These are phyloP conservation scores for Metschnikowia lunata DNA, from an alignment of 805 yeast genomes.

Conservation along the genomic window DNA sequence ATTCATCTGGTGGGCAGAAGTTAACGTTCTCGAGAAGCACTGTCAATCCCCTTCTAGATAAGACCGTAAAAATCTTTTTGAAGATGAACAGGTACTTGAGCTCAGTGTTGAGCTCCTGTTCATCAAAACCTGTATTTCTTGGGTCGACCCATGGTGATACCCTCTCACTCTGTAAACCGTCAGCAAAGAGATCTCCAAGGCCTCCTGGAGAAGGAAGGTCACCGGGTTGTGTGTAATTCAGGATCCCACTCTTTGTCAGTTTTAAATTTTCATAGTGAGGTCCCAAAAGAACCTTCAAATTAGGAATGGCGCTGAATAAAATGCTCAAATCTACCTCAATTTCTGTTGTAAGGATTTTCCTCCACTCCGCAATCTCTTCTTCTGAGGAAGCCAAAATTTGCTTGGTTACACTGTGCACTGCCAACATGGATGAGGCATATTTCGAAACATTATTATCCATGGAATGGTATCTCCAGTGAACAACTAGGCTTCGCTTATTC, in stretches of 20 bases:
- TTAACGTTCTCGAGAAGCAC: slow-evolving; percentile 45
- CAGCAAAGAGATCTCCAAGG: slow-evolving; percentile 6
- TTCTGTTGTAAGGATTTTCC: slow-evolving; percentile 34
- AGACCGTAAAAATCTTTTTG: slow-evolving; percentile 38
- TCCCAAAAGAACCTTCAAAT: slow-evolving; percentile 41
- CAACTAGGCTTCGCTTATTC: slow-evolving; percentile 26
- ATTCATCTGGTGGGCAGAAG: slow-evolving; percentile 35
- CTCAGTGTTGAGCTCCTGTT: slow-evolving; percentile 29
- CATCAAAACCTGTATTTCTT: slow-evolving; percentile 12
- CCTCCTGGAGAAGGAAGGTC: not conserved
- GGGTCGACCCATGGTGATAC: not conserved
- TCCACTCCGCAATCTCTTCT: slow-evolving; percentile 35
- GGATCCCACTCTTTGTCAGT: not conserved
- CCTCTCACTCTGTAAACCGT: slow-evolving; percentile 4
- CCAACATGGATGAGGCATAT: slow-evolving; percentile 34
- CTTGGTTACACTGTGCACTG: slow-evolving; percentile 34
- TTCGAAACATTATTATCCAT: slow-evolving; percentile 26
- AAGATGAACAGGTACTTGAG: slow-evolving; percentile 39
- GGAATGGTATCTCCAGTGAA: slow-evolving; percentile 30
- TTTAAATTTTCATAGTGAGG: slow-evolving; percentile 28
- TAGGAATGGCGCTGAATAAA: slow-evolving; percentile 42
- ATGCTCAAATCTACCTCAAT: slow-evolving; percentile 40
- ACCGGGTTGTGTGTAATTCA: not conserved
- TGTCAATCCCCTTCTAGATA: slow-evolving; percentile 41
- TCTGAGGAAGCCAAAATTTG: slow-evolving; percentile 40